These are phyloP conservation scores for Chaetomium olivaceum DNA, from an alignment of 2,329 filamentous ascomycete genomes.

Conservation along the genomic window DNA sequence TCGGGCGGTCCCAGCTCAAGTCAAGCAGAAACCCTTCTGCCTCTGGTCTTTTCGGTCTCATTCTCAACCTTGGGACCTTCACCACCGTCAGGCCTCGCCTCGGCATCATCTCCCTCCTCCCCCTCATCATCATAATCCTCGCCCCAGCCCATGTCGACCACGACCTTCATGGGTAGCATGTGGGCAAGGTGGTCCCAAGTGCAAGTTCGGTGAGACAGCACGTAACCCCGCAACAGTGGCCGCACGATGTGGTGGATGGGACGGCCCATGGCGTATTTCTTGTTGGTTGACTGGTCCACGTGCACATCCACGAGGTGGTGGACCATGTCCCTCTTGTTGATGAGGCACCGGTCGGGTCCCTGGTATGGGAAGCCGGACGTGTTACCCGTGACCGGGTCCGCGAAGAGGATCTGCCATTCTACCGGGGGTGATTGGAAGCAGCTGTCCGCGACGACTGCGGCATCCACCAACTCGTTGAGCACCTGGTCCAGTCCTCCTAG, in stretches of 20 bases:
- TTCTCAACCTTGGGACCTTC: neutral
- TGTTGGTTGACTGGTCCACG: neutral
- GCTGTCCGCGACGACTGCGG: neutral
- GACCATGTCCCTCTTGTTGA: neutral
- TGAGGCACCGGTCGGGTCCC: neutral
- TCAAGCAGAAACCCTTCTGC: neutral
- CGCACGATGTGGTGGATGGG: neutral
- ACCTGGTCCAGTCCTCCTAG: no score
- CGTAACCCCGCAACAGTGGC: neutral
- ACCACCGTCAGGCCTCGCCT: neutral
- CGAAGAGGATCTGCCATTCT: neutral
- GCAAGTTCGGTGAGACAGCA: neutral
- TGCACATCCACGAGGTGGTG: neutral
- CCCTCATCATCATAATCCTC: no score
- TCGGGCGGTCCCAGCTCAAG: neutral
- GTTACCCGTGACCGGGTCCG: neutral
- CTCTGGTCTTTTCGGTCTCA: neutral
- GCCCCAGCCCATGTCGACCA: neutral
- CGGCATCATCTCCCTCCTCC: neutral
- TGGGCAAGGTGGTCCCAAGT: neutral
- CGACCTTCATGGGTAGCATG: neutral
- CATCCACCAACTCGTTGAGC: neutral
- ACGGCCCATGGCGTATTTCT: neutral
- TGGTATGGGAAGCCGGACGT: neutral
- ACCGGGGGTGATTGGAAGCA: neutral